These are phyloP conservation scores for Tolypocladium inflatum DNA, from an alignment of 2,329 filamentous ascomycete species.

Conservation along the genomic window DNA sequence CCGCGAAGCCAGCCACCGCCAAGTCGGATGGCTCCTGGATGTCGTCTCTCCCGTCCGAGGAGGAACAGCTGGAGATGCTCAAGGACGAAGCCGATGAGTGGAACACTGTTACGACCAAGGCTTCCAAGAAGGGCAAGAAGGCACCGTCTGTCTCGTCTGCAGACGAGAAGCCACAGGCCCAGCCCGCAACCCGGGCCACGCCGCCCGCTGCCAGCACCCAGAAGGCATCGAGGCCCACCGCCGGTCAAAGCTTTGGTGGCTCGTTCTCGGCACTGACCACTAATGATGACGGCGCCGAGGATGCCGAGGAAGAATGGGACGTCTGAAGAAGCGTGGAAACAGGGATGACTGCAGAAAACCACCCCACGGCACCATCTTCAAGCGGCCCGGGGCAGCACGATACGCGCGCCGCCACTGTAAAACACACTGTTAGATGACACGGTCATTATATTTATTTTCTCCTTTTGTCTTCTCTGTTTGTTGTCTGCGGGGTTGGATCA, in stretches of 20 bases:
- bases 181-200: conserved; percentile 20
- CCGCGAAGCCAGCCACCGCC: conserved; percentile 22
- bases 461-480: conserved; percentile 9
- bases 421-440: conserved; percentile 1
- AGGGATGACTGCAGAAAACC: neutral
- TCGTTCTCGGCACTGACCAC: conserved; percentile 41
- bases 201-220: conserved; percentile 15
- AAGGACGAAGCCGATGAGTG: conserved; percentile 44
- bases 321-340: conserved; percentile 24
- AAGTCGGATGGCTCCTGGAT: conserved; percentile 34
- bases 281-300: conserved; percentile 28
- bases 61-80: conserved; percentile 52
- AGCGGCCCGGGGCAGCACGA: neutral
- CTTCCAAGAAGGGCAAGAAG: conserved; percentile 34
- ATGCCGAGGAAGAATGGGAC: conserved; percentile 42
- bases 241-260: conserved; percentile 29
- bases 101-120: conserved; percentile 47
- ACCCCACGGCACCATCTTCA: neutral
- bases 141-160: conserved; percentile 19
- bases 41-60: conserved; percentile 46
- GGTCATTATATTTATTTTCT: conserved; percentile 5
- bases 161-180: conserved; percentile 20
- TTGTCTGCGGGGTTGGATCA: conserved; percentile 11
- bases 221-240: conserved; percentile 18
- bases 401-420: conserved; percentile 1